Evolutionary conservation across 805 yeast species (phyloP), one percentile per base, ranked within the genome.

Genomic region (Jamesozyma hellenica): DNA sequence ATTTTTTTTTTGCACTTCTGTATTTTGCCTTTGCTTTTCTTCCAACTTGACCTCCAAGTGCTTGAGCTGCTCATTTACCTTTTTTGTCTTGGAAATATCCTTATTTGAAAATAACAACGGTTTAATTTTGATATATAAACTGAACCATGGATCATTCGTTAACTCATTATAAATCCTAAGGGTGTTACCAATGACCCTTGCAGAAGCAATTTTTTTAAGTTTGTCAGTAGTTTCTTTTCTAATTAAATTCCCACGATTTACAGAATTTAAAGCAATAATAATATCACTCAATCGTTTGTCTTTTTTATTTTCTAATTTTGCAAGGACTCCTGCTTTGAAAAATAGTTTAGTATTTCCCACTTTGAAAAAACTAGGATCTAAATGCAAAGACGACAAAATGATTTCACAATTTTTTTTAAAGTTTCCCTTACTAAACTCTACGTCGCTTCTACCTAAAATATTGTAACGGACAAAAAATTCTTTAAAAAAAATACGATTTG

Each of bases 261-360:
- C 46, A 4, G 88, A 66, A 53, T 85, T 94, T 41, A 92, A 70
- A 4, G 62, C 60, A 0, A 79, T 70, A 30, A 84, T 63, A 1
- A 79, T 68, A 2, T 57, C 49, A 35, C 72, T 70, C 28, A 92
- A 61, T 38, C 74, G 71, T 28, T 66, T 64, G 46, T 87, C 96
- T 43, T 94, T 78, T 40, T 72, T 68, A 47, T 77, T 77, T 57
- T 92, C 98, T 42, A 92, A 69, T 40, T 78, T 78, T 2, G 97
- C 98, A 51, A 92, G 68, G 68, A 90, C 85, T 48, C 98, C 99
- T 28, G 97, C 95, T 56, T 94, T 82, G 66, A 92, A 85, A 65
- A 92, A 92, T 35, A 92, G 79, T 63, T 92, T 92, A 28, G 95
- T 82, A 54, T 82, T 82, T 58, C 99, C 99, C 42, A 86, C 75